Conservation (phyloP, 352 stramenopile genomes). For the Phytophthora citrophthora region DNA sequence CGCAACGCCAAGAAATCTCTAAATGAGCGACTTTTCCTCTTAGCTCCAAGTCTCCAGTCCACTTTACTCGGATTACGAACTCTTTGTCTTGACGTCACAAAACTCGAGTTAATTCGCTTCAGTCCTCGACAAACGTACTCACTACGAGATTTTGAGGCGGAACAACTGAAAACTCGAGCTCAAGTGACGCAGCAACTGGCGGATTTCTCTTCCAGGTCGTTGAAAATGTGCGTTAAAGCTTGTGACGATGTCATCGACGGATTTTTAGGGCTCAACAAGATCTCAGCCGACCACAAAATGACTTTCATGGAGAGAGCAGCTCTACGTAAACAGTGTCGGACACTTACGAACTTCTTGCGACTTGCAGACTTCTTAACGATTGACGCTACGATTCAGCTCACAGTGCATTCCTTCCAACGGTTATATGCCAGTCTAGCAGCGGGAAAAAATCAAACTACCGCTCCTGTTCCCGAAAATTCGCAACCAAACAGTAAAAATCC, state of each 20-base stretch:
- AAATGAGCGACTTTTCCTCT: constrained; percentile 87
- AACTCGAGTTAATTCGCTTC: constrained; percentile 75
- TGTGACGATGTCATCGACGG: constrained; percentile 93
- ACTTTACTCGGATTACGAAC: constrained; percentile 81
- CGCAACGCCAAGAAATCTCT: constrained; percentile 82
- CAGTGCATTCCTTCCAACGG: constrained; percentile 74
- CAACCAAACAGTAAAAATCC: constrained; percentile 12
- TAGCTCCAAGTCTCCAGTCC: constrained; percentile 83
- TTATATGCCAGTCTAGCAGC: constrained; percentile 61
- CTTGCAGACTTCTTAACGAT: constrained; percentile 93
- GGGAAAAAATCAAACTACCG: constrained; percentile 46
- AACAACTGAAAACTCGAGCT: constrained; percentile 64
- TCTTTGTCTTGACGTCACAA: constrained; percentile 76
- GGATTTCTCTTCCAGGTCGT: constrained; percentile 68
- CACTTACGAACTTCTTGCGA: constrained; percentile 92
- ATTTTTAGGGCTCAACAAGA: constrained; percentile 93
- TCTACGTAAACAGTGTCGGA: constrained; percentile 91
- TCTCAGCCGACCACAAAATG: constrained; percentile 94
- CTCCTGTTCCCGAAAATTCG: not conserved
- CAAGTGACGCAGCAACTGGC: constrained; percentile 65
- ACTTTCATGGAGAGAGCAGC: constrained; percentile 96
- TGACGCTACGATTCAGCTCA: constrained; percentile 88
- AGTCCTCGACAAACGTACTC: constrained; percentile 77
- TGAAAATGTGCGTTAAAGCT: constrained; percentile 86
- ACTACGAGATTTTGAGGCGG: constrained; percentile 79